Evolutionary conservation across 2,329 filamentous ascomycete species (phyloP).

Genomic region (Colletotrichum lupini): DNA sequence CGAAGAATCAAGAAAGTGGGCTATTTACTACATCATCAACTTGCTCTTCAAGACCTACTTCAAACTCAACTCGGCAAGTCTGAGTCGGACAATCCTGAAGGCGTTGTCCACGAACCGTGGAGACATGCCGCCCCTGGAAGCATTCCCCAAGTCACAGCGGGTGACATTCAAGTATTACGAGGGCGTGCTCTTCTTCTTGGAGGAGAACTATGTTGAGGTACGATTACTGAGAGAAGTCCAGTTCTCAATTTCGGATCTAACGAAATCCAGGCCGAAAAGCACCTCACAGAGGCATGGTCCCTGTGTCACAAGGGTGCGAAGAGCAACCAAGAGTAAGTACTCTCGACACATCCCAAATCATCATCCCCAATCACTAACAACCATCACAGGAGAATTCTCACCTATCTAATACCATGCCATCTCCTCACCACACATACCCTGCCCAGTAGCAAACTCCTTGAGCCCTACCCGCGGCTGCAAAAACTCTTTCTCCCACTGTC

Average conservation of each 20-base stretch:
- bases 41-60: slow-evolving; percentile 99
- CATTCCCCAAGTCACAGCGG: slow-evolving; percentile 89
- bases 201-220: slow-evolving; percentile 90
- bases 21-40: slow-evolving; percentile 94
- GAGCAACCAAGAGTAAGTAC: slow-evolving; percentile 81
- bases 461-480: slow-evolving; percentile 80
- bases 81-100: slow-evolving; percentile 90
- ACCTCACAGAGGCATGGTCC: slow-evolving; percentile 84
- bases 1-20: slow-evolving; percentile 96
- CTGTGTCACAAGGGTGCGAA: slow-evolving; percentile 79
- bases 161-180: slow-evolving; percentile 98
- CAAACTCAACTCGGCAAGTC: slow-evolving; percentile 88
- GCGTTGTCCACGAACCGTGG: slow-evolving; percentile 80
- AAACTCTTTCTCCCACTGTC: slow-evolving; percentile 82
- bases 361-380: slow-evolving; percentile 17
- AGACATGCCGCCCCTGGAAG: slow-evolving; percentile 83
- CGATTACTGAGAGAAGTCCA: slow-evolving; percentile 21
- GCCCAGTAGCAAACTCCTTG: slow-evolving; percentile 77
- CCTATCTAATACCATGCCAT: slow-evolving; percentile 93
- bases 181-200: slow-evolving; percentile 91
- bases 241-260: not conserved
- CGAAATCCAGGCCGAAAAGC: slow-evolving; percentile 75
- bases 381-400: slow-evolving; percentile 79
- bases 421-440: slow-evolving; percentile 89
- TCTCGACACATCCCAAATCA: not conserved